Percentiles rank a stretch among this genome's conserved stretches.
phyloP scores from a whole-genome alignment of 495 filamentous ascomycete species.

The Durotheca rogersii region DNA sequence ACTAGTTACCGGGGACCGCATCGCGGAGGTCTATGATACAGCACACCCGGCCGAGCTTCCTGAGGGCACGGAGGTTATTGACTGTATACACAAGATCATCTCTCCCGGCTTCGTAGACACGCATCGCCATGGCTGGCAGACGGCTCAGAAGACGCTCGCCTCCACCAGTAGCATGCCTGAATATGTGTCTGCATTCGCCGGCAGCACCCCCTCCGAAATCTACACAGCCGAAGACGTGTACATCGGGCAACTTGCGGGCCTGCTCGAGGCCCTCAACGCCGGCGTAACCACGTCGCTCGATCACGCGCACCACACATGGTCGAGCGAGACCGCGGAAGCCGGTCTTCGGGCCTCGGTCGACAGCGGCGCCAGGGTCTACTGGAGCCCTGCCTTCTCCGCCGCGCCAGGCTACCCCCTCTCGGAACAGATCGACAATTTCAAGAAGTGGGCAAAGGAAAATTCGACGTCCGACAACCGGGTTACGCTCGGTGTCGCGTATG shows the following conservation, averaged over 20 bases:
- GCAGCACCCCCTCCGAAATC: constrained; percentile 29
- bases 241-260: constrained; percentile 55
- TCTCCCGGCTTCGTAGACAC: constrained; percentile 62
- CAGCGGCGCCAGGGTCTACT: constrained; percentile 47
- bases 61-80: constrained; percentile 40
- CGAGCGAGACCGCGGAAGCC: constrained; percentile 41
- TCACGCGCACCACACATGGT: constrained; percentile 53
- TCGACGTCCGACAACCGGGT: constrained; percentile 19
- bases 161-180: constrained; percentile 34
- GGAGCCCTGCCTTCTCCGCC: constrained; percentile 35
- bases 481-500: constrained; percentile 42
- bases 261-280: constrained; percentile 53
- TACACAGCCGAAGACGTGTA: constrained; percentile 53
- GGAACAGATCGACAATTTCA: constrained; percentile 37
- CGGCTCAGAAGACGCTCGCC: constrained; percentile 44
- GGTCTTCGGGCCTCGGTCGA: constrained; percentile 42
- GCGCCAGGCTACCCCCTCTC: constrained; percentile 19
- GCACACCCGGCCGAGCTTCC: constrained; percentile 21
- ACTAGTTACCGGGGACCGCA: constrained; percentile 43
- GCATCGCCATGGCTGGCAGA: constrained; percentile 62
- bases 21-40: constrained; percentile 35
- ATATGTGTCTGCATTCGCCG: constrained; percentile 21
- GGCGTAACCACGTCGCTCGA: constrained; percentile 62
- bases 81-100: constrained; percentile 57
- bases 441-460: constrained; percentile 24